Evolutionary conservation across 2,329 filamentous ascomycete species (phyloP), one percentile per base, ranked within the genome.

Genomic region (Neofusicoccum kwambonambiense): DNA sequence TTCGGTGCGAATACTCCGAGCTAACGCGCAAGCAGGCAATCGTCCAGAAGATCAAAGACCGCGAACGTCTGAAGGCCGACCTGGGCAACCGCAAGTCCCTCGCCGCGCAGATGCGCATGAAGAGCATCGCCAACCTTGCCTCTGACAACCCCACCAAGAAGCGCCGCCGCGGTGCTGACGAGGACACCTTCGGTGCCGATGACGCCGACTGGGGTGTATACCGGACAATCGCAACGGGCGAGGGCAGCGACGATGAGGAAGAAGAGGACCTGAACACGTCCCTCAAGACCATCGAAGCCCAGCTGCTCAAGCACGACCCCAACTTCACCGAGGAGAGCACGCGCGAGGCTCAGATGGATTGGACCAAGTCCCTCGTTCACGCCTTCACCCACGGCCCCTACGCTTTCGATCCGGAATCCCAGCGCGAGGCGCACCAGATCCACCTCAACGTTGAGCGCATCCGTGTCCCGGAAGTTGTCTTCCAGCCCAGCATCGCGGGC

Each of bases 151-250:
- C 94, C 0, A 80, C 79, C 6, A 93, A 93, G 76, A 96, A 97
- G 78, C 84, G 92, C 13, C 88, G 93, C 17, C 93, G 92, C 6
- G 91, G 90, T 7, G 91, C 90, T 3, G 94, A 98, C 74, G 95
- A 99, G 72, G 95, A 99, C 75, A 93, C 92, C 66, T 99, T 99
- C 74, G 95, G 95, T 64, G 93, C 93, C 57, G 94, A 99, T 76
- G 95, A 99, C 73, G 93, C 96, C 65, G 95, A 99, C 77, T 99
- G 95, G 95, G 92, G 92, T 65, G 92, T 99, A 13, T 99, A 99
- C 78, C 89, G 95, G 62, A 92, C 92, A 45, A 96, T 98, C 65
- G 91, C 92, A 1, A 92, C 91, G 0, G 93, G 92, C 58, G 90
- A 90, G 61, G 70, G 84, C 70, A 92, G 90, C 73, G 92, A 95